Evolutionary conservation across 768 basidiomycete genomes (phyloP).

Genomic region (Coprinopsis cinerea): DNA sequence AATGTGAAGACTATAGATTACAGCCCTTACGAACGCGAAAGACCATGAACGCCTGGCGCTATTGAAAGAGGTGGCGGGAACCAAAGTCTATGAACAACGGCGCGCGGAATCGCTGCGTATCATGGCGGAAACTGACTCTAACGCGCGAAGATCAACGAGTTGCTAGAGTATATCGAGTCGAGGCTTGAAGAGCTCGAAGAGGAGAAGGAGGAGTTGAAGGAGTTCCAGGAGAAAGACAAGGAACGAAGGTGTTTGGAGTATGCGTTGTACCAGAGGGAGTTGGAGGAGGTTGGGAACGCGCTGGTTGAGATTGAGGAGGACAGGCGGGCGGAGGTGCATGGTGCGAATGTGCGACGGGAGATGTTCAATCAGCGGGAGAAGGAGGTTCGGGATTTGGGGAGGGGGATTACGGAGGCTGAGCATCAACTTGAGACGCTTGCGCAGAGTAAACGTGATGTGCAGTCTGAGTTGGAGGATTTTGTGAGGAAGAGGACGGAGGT

Average conservation of each 20-base stretch:
- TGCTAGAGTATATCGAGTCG: conserved; percentile 87
- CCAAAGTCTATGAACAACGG: conserved; percentile 95
- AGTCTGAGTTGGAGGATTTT: conserved; percentile 82
- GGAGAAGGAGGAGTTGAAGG: conserved; percentile 96
- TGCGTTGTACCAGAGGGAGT: conserved; percentile 84
- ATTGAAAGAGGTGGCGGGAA: conserved; percentile 98
- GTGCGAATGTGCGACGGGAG: conserved; percentile 74
- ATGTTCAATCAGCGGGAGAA: conserved; percentile 82
- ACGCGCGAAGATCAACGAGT: conserved; percentile 83
- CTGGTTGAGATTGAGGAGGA: conserved; percentile 86
- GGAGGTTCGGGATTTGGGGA: conserved; percentile 77
- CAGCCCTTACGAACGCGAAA: conserved; percentile 93
- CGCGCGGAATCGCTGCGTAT: conserved; percentile 89
- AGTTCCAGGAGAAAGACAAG: conserved; percentile 94
- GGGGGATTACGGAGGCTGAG: conserved; percentile 60
- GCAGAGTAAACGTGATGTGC: conserved; percentile 68
- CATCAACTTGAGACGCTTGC: conserved; percentile 66
- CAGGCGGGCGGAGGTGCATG: conserved; percentile 74
- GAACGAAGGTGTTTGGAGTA: conserved; percentile 93
- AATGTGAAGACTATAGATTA: conserved; percentile 67
- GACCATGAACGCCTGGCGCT: conserved; percentile 89
- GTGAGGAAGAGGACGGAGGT: conserved; percentile 81
- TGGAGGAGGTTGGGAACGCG: conserved; percentile 82
- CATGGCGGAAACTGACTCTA: conserved; percentile 95
- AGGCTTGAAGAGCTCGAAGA: conserved; percentile 89